Evolutionary conservation across 192 early-diverging fungal genomes (phyloP).

Genomic region (Backusella tarrabulga): DNA sequence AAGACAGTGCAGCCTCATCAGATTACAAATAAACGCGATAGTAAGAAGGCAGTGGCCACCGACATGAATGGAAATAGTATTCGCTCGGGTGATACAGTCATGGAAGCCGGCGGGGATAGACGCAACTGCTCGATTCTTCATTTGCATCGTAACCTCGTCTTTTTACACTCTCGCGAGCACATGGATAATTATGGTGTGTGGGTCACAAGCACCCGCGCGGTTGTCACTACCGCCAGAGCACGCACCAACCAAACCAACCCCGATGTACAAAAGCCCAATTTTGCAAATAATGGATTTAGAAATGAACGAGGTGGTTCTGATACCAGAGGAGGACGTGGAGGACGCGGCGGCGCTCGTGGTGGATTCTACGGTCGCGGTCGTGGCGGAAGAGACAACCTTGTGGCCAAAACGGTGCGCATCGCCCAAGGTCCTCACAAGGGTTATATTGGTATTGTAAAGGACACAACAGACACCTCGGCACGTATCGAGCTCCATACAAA

Average conservation of each 20-base stretch:
- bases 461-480: slow-evolving; percentile 64
- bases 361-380: slow-evolving; percentile 53
- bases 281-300: slow-evolving; percentile 10
- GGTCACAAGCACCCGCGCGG: slow-evolving; percentile 62
- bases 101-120: slow-evolving; percentile 63
- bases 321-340: slow-evolving; percentile 34
- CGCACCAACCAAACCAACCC: not conserved
- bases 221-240: slow-evolving; percentile 50
- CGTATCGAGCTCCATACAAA: slow-evolving; percentile 95
- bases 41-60: slow-evolving; percentile 47
- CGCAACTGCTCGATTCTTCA: slow-evolving; percentile 78
- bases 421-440: slow-evolving; percentile 91
- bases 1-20: slow-evolving; percentile 65
- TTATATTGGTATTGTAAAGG: slow-evolving; percentile 96
- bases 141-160: slow-evolving; percentile 78
- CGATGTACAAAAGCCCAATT: slow-evolving; percentile 5
- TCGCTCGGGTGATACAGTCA: slow-evolving; percentile 71
- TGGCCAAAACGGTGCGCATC: slow-evolving; percentile 82
- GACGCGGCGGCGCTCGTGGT: slow-evolving; percentile 48
- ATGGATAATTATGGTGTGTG: slow-evolving; percentile 76
- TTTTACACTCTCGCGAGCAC: slow-evolving; percentile 73
- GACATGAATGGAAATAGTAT: slow-evolving; percentile 53
- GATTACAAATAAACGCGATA: slow-evolving; percentile 71
- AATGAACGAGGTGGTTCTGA: slow-evolving; percentile 22
- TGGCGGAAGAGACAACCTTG: slow-evolving; percentile 51